Base-by-base conservation (phyloP, 2,329 filamentous ascomycete genomes). In the Leptoxyphium fumago region DNA sequence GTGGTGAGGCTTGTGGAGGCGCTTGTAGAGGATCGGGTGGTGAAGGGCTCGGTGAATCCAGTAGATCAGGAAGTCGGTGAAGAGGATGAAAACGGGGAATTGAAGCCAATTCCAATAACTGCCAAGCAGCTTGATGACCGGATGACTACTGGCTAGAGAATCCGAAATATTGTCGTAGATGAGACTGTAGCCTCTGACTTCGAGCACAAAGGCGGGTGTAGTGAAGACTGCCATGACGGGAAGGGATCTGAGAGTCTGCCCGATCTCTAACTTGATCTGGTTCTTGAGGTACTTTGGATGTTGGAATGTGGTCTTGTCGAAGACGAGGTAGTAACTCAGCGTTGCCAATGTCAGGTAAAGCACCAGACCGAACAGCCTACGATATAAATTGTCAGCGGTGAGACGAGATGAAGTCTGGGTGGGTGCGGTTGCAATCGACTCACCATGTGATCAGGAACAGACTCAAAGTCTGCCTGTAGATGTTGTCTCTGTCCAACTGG, bases 251-350 rank as follows among this genome's bases (percentile, higher is more conserved):
- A 80, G 77, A 49, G 88, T 79, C 66, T 94, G 86, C 50, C 71
- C 70, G 57, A 96, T 94, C 63, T 96, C 89, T 55, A 87, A 75
- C 47, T 73, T 70, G 50, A 95, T 81, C 64, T 95, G 89, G 66
- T 94, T 89, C 68, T 91, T 93, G 59, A 95, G 80, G 64, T 89
- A 96, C 60, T 91, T 91, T 40, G 89, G 89, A 63, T 96, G 89
- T 43, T 85, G 71, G 65, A 89, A 78, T 39, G 84, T 91, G 38
- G 78, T 75, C 65, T 95, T 91, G 66, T 95, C 88, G 68, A 94
- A 95, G 59, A 95, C 73, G 67, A 94, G 82, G 57, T 81, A 56
- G 66, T 93, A 96, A 13, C 87, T 94, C 14, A 93, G 71, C 5
- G 80, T 73, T 3, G 88, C 84, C 60, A 85, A 86, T 51, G 84